Evolutionary conservation across 768 basidiomycete genomes (phyloP).

Genomic region (Psilocybe tampanensis): DNA sequence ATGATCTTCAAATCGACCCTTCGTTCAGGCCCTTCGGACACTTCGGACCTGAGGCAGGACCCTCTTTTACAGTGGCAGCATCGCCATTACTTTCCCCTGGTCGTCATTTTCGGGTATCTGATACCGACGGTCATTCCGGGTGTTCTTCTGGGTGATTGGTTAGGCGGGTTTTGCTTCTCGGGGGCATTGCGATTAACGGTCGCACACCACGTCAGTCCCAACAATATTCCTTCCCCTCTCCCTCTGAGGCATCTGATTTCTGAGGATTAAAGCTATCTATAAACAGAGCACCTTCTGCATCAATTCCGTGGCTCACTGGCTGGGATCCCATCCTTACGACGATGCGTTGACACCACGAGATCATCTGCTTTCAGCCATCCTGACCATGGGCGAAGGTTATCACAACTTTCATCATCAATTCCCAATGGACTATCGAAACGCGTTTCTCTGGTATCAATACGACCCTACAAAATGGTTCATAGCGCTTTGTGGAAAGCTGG

Average conservation of each 20-base stretch:
- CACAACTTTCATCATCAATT: conserved; percentile 93
- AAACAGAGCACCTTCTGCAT: conserved; percentile 82
- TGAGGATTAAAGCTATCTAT: conserved; percentile 1
- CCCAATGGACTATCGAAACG: conserved; percentile 86
- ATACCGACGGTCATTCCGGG: conserved; percentile 73
- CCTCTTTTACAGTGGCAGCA: conserved; percentile 79
- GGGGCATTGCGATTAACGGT: conserved; percentile 72
- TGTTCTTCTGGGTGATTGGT: conserved; percentile 73
- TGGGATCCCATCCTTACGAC: conserved; percentile 82
- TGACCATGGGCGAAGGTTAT: conserved; percentile 88
- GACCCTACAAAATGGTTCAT: conserved; percentile 98
- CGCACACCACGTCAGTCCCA: conserved; percentile 74
- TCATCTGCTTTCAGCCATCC: conserved; percentile 77
- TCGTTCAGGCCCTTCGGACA: conserved; percentile 70
- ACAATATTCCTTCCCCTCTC: conserved; percentile 1
- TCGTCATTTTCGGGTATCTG: conserved; percentile 68
- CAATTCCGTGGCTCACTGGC: conserved; percentile 86
- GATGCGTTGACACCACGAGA: conserved; percentile 79
- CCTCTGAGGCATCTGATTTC: conserved; percentile 1
- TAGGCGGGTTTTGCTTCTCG: conserved; percentile 76
- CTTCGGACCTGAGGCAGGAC: conserved; percentile 73
- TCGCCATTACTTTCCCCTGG: conserved; percentile 65
- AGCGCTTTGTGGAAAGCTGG: conserved; percentile 55
- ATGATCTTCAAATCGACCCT: conserved; percentile 77
- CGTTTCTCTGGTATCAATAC: conserved; percentile 81